Evolutionary conservation across 768 basidiomycete species (phyloP).

Genomic region (Lactarius sanguifluus): DNA sequence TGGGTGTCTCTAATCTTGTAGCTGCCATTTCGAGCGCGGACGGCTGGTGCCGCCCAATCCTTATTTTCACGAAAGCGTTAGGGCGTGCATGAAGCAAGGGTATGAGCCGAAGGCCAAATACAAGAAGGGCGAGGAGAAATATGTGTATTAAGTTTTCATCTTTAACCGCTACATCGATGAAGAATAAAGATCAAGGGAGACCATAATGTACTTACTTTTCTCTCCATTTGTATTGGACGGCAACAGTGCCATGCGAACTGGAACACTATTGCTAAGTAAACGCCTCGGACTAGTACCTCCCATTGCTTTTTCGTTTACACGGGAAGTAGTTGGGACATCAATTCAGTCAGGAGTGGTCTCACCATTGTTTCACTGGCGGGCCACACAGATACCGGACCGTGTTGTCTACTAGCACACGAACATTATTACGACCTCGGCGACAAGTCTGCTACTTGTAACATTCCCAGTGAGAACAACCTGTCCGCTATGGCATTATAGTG

Average conservation of each 20-base stretch:
- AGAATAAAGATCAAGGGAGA: neutral
- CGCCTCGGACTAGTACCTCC: no score
- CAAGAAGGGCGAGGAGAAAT: neutral
- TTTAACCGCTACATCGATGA: neutral
- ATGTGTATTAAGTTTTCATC: neutral
- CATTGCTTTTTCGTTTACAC: no score
- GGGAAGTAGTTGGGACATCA: no score
- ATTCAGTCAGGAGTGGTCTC: neutral
- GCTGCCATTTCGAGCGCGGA: neutral
- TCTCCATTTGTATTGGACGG: neutral
- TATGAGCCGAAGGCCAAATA: conserved; percentile 5
- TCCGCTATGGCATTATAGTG: no score
- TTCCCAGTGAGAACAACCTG: no score
- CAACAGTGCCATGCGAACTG: neutral
- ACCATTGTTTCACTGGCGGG: no score
- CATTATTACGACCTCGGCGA: no score
- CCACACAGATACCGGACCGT: no score
- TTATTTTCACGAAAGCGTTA: conserved; percentile 7
- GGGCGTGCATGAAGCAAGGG: neutral
- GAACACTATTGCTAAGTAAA: no score
- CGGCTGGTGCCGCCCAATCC: neutral
- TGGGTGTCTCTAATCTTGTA: neutral
- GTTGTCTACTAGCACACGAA: no score
- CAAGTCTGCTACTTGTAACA: no score
- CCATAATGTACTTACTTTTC: no score